These are phyloP conservation scores for Megacollybia marginata DNA, from an alignment of 768 basidiomycete species.

Conservation along the genomic window DNA sequence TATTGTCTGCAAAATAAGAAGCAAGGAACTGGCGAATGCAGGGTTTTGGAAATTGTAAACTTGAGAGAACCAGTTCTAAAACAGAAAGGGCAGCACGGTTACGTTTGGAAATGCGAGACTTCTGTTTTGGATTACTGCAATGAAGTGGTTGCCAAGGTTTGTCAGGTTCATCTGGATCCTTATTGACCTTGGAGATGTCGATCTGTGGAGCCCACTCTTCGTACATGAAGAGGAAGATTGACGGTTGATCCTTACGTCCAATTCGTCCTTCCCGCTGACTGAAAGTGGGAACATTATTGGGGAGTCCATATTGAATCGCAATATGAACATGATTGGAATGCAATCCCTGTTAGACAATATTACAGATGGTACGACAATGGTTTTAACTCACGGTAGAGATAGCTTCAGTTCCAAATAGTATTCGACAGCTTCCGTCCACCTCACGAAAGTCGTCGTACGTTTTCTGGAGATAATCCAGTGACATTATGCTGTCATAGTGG, in stretches of 20 bases:
- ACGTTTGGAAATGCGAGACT: not conserved
- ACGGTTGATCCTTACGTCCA: not conserved
- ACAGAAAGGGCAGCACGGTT: not conserved
- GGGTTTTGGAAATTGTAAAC: not conserved
- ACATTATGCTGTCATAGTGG: not conserved
- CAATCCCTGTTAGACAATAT: not conserved
- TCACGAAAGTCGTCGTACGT: not conserved
- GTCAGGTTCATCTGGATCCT: not conserved
- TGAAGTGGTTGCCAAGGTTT: too few species aligned
- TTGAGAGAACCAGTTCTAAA: not conserved
- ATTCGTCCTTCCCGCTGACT: not conserved
- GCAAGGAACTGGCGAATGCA: not conserved
- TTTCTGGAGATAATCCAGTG: not conserved
- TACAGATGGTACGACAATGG: not conserved
- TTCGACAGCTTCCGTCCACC: not conserved
- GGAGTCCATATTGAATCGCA: not conserved
- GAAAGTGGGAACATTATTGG: not conserved
- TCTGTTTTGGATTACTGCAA: not conserved
- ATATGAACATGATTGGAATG: not conserved
- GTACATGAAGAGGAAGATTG: not conserved
- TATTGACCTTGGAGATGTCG: not conserved
- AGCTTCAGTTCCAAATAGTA: not conserved
- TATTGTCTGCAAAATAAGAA: not conserved
- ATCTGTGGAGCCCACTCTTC: not conserved
- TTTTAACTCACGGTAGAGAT: not conserved